Base-by-base conservation (phyloP, 1,284 basidiomycete species). In the Trametes polyzona region DNA sequence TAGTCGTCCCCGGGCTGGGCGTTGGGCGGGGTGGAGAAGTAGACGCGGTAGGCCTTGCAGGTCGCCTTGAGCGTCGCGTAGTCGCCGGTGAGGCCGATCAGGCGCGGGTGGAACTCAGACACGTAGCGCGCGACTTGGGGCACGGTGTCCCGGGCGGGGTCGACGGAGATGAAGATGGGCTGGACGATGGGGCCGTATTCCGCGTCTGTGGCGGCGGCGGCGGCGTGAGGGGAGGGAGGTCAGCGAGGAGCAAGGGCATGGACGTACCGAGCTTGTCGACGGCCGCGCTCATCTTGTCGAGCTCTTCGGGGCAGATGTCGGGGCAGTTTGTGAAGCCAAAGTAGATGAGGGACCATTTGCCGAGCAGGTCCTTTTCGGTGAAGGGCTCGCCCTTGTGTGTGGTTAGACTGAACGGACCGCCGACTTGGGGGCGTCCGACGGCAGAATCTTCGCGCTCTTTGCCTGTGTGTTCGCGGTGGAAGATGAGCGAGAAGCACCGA, bases 251-350 rank as follows among this genome's bases (percentile, higher is more conserved):
- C 21, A 35, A 14, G 14, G 21, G 14, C 4, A 32, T 27, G 37
- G 24, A 75, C 89, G 63, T 64, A 90, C 93, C 88, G 57, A 94
- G 79, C 43, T 80, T 76, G 37, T 91, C 80, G 30, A 98, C 83
- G n/a, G 96, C 89, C 1, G 77, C 81, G 19, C 90, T 87, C 82
- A 98, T 90, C 79, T 99, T 99, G 80, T 99, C 96, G 29, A 99
- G 81, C 76, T 99, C 96, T 61, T 97, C 94, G 1, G 96, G 96
- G 72, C 96, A 99, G 59, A 99, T 98, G 74, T 99, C 97, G 3
- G 96, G 97, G 73, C 95, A 97, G 74, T 97, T 95, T 29, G 95
- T 95, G 77, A 97, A 97, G 12, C 95, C 95, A 74, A 98, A 98
- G 77, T 99, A 99, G 54, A 99, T 88, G 62, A 99, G 77, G 35